Percentiles rank a stretch among this genome's conserved stretches.
phyloP scores from a whole-genome alignment of 208 protist genomes.

The Leishmania turanica region DNA sequence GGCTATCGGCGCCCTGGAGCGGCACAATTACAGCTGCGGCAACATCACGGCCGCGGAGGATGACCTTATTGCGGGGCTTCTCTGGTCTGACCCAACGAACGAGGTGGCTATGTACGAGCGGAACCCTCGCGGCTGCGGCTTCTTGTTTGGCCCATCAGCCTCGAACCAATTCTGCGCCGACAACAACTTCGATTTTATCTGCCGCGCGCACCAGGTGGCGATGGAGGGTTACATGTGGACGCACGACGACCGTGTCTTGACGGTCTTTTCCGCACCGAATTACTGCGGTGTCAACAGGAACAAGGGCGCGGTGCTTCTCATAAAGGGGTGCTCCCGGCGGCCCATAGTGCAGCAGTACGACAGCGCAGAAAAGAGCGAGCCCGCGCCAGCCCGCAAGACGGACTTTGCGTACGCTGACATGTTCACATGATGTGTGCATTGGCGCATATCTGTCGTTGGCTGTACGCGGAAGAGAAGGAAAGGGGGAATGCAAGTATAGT shows the following conservation, averaged over 20 bases:
- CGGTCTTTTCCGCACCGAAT: conserved; percentile 78
- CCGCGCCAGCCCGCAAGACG: conserved; percentile 7
- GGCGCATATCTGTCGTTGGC: background rate
- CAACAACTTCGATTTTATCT: conserved; percentile 97
- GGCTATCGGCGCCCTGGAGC: conserved; percentile 36
- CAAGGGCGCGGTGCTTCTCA: conserved; percentile 66
- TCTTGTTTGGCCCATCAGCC: conserved; percentile 95
- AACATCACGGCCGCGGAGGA: conserved; percentile 94
- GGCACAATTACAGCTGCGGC: conserved; percentile 44
- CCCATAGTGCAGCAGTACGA: conserved; percentile 63
- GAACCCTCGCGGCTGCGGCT: conserved; percentile 98
- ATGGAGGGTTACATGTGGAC: conserved; percentile 85
- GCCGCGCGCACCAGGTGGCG: conserved; percentile 91
- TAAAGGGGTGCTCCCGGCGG: conserved; percentile 34
- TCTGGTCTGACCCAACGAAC: conserved; percentile 98
- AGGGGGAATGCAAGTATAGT: too few species aligned
- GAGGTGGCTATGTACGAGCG: conserved; percentile 88
- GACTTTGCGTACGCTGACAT: conserved; percentile 31
- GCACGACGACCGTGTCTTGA: conserved; percentile 59
- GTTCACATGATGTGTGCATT: conserved; percentile 11
- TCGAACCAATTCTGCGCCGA: conserved; percentile 95
- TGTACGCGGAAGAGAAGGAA: background rate
- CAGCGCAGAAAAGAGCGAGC: conserved; percentile 18
- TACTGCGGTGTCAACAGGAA: conserved; percentile 79
- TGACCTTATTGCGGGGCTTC: conserved; percentile 97